Base-by-base conservation (phyloP, 2,329 filamentous ascomycete genomes). In the Alternaria longipes region DNA sequence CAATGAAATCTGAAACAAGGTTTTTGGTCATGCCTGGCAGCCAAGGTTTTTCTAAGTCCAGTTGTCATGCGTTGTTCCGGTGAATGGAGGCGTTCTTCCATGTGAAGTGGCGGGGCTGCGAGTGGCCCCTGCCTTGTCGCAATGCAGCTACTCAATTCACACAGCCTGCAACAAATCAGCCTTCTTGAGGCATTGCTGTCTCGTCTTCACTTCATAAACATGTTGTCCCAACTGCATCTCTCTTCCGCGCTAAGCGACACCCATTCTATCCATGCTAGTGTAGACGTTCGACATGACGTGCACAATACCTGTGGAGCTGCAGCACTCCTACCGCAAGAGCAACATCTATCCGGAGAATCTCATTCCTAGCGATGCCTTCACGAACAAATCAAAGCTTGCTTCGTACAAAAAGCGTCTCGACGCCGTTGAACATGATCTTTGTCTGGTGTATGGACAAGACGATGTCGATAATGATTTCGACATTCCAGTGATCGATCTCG, bases 301-400 rank as follows among this genome's bases (percentile, higher is more conserved):
- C 30, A 28, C 12, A n/a, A 34, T 63, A 45, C 45, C 58, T 8
- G 12, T 26, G 1, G 58, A 59, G 12, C 49, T 67, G 11, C 60
- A 62, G 34, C 28, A 56, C 3, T 69, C 67, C 1, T 59, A 58
- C 40, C 9, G 26, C n/a, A 50, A 59, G 3, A 55, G 34, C 18
- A 44, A 18, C 45, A 49, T 45, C 12, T 70, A 68, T 38, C 68
- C 68, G 20, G 51, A 60, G 30, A 70, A 65, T 20, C 49, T 69
- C 18, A 56, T 68, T 2, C 50, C 56, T 1, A 62, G 26, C 24
- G 51, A 57, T 2, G 63, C 52, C 0, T 20, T 34, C 32, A 62
- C 55, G 30, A 62, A 67, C 51, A 65, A 45, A 8, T 64, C 64
- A 1, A 67, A 62, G 16, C 54, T 70, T 2, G 22, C 24, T n/a